Conservation (phyloP, 352 stramenopile genomes). For the Phytopythium ostracodes region DNA sequence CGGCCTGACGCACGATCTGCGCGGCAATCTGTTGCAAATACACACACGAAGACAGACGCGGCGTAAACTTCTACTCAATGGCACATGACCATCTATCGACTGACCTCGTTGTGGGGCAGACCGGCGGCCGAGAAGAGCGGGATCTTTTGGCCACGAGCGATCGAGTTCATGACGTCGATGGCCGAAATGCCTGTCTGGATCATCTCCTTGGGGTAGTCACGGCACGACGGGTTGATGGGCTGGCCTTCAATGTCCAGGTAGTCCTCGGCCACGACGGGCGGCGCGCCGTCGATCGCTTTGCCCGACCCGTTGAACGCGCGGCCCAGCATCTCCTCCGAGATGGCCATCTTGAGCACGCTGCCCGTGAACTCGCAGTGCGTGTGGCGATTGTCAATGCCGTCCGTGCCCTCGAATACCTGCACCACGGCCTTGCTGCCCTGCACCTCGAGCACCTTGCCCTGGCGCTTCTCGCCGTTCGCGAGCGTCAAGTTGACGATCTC, state of each 20-base stretch:
- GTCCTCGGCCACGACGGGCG: constrained; percentile 97
- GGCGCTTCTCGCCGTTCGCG: constrained; percentile 93
- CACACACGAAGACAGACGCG: background rate
- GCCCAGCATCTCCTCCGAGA: constrained; percentile 98
- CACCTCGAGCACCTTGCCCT: constrained; percentile 95
- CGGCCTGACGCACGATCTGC: constrained; percentile 99
- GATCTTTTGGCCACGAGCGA: constrained; percentile 99
- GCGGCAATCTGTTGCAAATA: constrained; percentile 87
- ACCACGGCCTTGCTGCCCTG: constrained; percentile 95
- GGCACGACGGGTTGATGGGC: constrained; percentile 98
- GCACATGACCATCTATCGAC: background rate
- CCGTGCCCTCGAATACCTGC: constrained; percentile 98
- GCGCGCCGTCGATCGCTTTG: constrained; percentile 97
- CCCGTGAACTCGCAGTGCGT: constrained; percentile 99
- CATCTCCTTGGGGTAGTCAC: constrained; percentile 99
- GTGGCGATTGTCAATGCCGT: constrained; percentile 98
- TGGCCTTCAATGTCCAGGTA: constrained; percentile 99
- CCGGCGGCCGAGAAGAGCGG: constrained; percentile 98
- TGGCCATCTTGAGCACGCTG: constrained; percentile 98
- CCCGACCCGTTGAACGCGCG: constrained; percentile 97
- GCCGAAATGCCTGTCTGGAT: constrained; percentile 99
- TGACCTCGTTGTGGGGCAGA: constrained; percentile 97
- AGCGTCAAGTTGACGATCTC: constrained; percentile 99
- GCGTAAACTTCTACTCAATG: background rate
- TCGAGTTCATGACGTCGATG: constrained; percentile 99